These are phyloP conservation scores for Diaporthe sp. DNA, from an alignment of 2,329 filamentous ascomycete genomes.

Conservation along the genomic window DNA sequence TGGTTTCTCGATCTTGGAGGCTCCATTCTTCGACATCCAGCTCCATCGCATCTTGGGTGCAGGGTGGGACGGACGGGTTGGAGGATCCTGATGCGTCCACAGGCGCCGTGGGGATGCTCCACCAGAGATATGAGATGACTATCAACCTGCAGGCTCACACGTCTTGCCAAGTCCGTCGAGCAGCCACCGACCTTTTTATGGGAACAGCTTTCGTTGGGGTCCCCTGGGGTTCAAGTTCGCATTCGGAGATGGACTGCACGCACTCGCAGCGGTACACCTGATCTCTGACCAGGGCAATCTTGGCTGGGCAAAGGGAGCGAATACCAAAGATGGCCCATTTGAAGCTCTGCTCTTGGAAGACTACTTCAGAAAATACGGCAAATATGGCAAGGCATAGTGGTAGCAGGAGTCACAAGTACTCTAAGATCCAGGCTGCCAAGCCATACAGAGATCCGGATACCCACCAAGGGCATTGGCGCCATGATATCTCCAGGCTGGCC, in stretches of 20 bases:
- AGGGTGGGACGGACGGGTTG: neutral
- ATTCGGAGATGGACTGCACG: conserved; percentile 84
- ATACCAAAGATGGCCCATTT: conserved; percentile 81
- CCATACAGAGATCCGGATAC: conserved; percentile 53
- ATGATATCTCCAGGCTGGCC: conserved; percentile 71
- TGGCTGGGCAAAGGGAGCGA: conserved; percentile 87
- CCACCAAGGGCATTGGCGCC: conserved; percentile 51
- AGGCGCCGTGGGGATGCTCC: conserved; percentile 68
- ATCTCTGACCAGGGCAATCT: conserved; percentile 95
- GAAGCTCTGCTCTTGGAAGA: conserved; percentile 81
- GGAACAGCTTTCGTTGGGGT: conserved; percentile 82
- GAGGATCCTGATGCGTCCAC: conserved; percentile 29
- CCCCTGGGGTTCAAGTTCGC: conserved; percentile 84
- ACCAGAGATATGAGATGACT: conserved; percentile 68
- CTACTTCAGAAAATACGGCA: conserved; percentile 78
- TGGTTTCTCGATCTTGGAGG: neutral
- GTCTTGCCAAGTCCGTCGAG: conserved; percentile 76
- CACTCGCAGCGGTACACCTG: conserved; percentile 84
- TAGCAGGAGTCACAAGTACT: conserved; percentile 50
- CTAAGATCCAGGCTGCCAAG: conserved; percentile 60
- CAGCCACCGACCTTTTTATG: conserved; percentile 83
- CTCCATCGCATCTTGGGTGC: neutral
- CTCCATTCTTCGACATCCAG: neutral
- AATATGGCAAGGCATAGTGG: conserved; percentile 77
- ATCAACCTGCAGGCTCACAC: conserved; percentile 77